phyloP scores from a whole-genome alignment of 2,329 filamentous ascomycete species.

The Tolypocladium tropicale region DNA sequence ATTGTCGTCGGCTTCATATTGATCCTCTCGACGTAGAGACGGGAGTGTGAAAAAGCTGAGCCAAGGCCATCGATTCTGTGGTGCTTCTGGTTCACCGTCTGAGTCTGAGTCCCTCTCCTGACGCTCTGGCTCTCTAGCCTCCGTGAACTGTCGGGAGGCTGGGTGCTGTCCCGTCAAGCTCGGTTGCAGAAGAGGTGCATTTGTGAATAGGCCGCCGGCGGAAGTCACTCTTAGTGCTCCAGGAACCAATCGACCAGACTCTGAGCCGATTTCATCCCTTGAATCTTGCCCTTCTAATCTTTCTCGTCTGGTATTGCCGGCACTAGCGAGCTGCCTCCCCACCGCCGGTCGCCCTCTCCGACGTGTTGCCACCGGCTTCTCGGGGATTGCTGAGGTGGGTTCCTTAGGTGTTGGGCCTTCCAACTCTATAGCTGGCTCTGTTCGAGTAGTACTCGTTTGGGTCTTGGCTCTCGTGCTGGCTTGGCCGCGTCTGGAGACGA shows the following conservation, averaged over 20 bases:
- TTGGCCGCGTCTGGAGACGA: not conserved
- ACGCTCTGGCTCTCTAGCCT: not conserved
- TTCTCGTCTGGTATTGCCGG: not conserved
- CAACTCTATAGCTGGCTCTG: not conserved
- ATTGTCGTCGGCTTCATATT: not conserved
- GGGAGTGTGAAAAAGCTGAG: not conserved
- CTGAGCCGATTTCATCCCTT: not conserved
- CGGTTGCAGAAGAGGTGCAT: not conserved
- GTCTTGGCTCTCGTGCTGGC: not conserved
- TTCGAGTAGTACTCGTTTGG: not conserved
- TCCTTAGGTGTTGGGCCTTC: not conserved
- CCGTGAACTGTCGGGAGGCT: not conserved
- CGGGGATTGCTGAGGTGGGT: not conserved
- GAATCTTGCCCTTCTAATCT: not conserved
- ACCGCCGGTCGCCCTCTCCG: not conserved
- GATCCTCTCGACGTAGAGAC: not conserved
- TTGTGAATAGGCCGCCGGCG: not conserved
- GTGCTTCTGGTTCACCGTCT: not conserved
- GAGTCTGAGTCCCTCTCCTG: not conserved
- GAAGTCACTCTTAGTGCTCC: not conserved
- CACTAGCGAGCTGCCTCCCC: not conserved
- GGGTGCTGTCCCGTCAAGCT: not conserved
- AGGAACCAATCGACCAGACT: constrained; percentile 5
- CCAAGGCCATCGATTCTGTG: not conserved
- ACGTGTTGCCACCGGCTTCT: not conserved